Percentiles rank a stretch among this genome's conserved stretches.
These are phyloP conservation scores for Colletotrichum tropicicola DNA, from an alignment of 2,329 filamentous ascomycete genomes.

Conservation along the genomic window DNA sequence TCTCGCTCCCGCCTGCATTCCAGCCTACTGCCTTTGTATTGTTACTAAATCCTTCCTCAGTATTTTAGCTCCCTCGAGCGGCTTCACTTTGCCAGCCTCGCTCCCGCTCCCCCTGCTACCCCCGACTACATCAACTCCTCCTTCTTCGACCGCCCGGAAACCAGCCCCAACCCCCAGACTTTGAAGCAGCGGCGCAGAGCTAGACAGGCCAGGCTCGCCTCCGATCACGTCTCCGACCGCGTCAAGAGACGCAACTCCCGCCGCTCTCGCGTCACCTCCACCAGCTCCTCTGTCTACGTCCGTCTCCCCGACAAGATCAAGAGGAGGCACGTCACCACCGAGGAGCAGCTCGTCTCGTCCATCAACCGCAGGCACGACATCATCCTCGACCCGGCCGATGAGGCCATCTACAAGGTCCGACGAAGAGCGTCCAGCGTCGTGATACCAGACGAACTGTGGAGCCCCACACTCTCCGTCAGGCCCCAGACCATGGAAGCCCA, in stretches of 20 bases:
- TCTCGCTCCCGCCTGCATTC: slow-evolving; percentile 6
- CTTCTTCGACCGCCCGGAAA: slow-evolving; percentile 6
- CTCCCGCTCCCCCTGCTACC: slow-evolving; percentile 23
- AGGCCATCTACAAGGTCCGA: slow-evolving; percentile 61
- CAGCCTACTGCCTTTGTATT: slow-evolving; percentile 12
- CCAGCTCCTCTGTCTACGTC: slow-evolving; percentile 74
- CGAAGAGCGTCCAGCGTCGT: slow-evolving; percentile 47
- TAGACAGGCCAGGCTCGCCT: slow-evolving; percentile 30
- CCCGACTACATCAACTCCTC: slow-evolving; percentile 16
- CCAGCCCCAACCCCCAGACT: slow-evolving; percentile 21
- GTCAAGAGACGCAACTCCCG: slow-evolving; percentile 40
- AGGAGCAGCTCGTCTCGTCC: slow-evolving; percentile 73
- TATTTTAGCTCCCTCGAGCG: slow-evolving; percentile 80
- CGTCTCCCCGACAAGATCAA: slow-evolving; percentile 78
- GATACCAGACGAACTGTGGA: slow-evolving; percentile 40
- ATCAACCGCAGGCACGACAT: slow-evolving; percentile 57
- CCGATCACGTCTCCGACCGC: slow-evolving; percentile 41
- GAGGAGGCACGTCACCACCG: slow-evolving; percentile 73
- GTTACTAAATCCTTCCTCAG: slow-evolving; percentile 47
- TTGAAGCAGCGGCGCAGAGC: slow-evolving; percentile 29
- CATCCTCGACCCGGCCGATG: slow-evolving; percentile 58
- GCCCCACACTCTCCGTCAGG: slow-evolving; percentile 39
- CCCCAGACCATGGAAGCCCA: slow-evolving; percentile 39
- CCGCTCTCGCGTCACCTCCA: slow-evolving; percentile 50
- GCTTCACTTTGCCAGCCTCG: slow-evolving; percentile 59